These are phyloP conservation scores for Sphagnum contortum DNA, from an alignment of 225 moss, liverwort and hornwort genomes.

Conservation along the genomic window DNA sequence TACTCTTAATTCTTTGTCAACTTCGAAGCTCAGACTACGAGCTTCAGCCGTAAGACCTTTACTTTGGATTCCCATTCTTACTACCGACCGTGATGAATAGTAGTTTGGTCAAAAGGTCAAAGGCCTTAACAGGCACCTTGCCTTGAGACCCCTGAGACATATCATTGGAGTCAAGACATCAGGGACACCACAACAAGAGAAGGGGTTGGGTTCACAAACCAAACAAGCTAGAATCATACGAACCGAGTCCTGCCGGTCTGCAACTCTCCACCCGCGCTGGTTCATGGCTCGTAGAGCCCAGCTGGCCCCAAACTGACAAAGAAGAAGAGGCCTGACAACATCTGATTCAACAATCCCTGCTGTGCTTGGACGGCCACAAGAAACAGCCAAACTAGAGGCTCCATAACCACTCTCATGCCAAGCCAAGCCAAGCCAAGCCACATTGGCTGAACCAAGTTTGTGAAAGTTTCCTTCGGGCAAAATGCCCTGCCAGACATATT, in stretches of 20 bases:
- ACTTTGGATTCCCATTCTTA: no score
- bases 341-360: constrained; percentile 69
- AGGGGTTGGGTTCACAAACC: constrained; percentile 63
- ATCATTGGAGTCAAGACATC: no score
- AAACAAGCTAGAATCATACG: constrained; percentile 89
- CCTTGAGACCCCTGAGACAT: no score
- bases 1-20: no score
- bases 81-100: no score
- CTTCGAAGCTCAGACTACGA: no score
- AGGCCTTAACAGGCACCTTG: no score
- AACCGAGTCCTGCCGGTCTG: constrained; percentile 86
- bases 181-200: constrained; percentile 19
- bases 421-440: constrained; percentile 23
- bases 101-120: no score
- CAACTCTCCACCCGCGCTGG: constrained; percentile 73
- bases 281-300: constrained; percentile 27
- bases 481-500: constrained; percentile 65
- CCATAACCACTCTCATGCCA: constrained; percentile 35
- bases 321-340: constrained; percentile 76
- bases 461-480: constrained; percentile 46
- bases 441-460: constrained; percentile 53
- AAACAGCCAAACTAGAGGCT: constrained; percentile 56
- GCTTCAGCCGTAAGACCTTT: no score
- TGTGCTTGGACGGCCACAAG: constrained; percentile 47
- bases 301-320: constrained; percentile 82